Base-by-base conservation (phyloP, 495 filamentous ascomycete genomes). In the Physcia stellaris region DNA sequence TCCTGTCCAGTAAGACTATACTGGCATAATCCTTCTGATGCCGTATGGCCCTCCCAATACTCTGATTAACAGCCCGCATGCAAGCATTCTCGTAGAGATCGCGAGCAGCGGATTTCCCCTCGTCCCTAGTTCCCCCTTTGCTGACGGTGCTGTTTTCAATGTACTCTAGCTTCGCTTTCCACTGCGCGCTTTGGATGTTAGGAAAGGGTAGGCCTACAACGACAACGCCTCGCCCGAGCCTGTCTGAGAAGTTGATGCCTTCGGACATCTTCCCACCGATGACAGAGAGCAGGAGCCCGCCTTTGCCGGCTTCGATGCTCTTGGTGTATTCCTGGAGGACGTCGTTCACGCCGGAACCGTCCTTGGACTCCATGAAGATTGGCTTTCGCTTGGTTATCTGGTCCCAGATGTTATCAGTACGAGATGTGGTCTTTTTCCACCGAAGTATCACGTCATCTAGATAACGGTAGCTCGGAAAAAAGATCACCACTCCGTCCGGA, bases 161-260 rank as follows among this genome's bases (percentile, higher is more conserved):
- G 49, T 94, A 85, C 49, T 85, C 75, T 40, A 88, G 72, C 49
- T 88, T 85, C 0, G 90, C 86, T 48, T 83, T 80, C 90, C 90
- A 96, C 47, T 94, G 81, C 10, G 86, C 77, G 7, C 80, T 84
- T 51, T 81, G 72, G 38, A 83, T 79, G 49, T 98, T 98, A 4
- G 90, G 88, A 54, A 90, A 98, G 1, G 90, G 90, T 0, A 96
- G 64, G 2, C 90, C 90, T 30, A 96, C 73, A 32, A 96, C 80
- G 5, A 94, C 55, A 26, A 98, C 84, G 32, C 82, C 86, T 27
- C 90, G 75, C 3, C 90, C 90, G 9, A 98, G 74, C 11, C 70
- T 68, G 54, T 98, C 90, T 11, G 86, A 86, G 66, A 98, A 98
- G 58, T 98, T 98, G 63, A 98, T 96, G 39, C 90, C 90, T 60